These are phyloP conservation scores for Komagataella mondaviorum DNA, from an alignment of 805 yeast species.

Conservation along the genomic window DNA sequence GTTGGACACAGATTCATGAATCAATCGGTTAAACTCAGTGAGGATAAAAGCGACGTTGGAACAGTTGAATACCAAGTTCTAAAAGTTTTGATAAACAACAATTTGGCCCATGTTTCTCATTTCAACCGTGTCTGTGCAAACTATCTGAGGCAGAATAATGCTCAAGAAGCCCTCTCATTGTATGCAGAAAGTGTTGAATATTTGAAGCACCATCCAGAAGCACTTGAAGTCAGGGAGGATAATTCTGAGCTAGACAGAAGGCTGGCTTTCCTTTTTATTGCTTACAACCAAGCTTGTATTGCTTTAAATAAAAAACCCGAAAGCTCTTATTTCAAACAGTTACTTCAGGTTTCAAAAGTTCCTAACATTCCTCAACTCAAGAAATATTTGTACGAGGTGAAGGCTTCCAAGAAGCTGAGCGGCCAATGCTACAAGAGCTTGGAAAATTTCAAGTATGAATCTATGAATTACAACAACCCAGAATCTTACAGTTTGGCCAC, in stretches of 20 bases:
- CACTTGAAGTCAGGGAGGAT: constrained; percentile 1
- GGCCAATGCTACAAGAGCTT: background rate
- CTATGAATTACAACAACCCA: background rate
- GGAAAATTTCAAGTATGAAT: background rate
- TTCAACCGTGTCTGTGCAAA: constrained; percentile 10
- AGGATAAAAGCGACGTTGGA: constrained; percentile 9
- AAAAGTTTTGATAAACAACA: constrained; percentile 6
- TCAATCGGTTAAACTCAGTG: constrained; percentile 1
- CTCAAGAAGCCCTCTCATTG: constrained; percentile 13
- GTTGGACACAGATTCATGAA: background rate
- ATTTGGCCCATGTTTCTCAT: constrained; percentile 14
- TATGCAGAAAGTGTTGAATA: constrained; percentile 16
- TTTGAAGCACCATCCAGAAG: constrained; percentile 9
- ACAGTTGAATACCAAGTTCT: constrained; percentile 10
- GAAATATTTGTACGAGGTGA: background rate
- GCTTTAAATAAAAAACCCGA: constrained; percentile 2
- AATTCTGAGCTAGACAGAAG: background rate
- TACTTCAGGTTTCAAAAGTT: constrained; percentile 5
- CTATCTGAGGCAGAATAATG: constrained; percentile 12
- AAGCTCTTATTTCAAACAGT: background rate
- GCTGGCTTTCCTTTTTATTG: background rate
- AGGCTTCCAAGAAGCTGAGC: background rate
- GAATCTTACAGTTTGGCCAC: background rate
- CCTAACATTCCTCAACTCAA: constrained; percentile 2
- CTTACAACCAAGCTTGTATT: constrained; percentile 3